phyloP scores from a whole-genome alignment of 495 filamentous ascomycete species.

The Neurospora discreta region DNA sequence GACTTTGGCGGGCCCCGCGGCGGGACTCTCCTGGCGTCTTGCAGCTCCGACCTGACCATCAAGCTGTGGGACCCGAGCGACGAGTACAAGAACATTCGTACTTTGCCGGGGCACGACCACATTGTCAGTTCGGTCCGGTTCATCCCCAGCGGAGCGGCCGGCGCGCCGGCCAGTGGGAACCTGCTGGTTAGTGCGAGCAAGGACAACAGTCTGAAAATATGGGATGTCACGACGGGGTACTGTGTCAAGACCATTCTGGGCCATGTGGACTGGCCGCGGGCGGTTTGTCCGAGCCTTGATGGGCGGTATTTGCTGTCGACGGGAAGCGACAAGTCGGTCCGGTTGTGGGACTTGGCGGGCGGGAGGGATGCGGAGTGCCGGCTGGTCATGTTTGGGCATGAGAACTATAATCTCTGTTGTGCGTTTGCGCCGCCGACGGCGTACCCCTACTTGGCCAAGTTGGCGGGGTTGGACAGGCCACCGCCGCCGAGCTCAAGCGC shows the following conservation, averaged over 20 bases:
- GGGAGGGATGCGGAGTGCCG: constrained; percentile 53
- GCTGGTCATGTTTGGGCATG: constrained; percentile 70
- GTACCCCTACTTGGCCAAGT: constrained; percentile 57
- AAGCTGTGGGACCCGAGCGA: constrained; percentile 92
- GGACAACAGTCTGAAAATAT: constrained; percentile 70
- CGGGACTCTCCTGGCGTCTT: constrained; percentile 70
- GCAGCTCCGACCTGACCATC: constrained; percentile 76
- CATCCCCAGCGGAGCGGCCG: constrained; percentile 55
- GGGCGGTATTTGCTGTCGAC: constrained; percentile 68
- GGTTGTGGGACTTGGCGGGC: constrained; percentile 70
- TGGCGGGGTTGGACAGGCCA: constrained; percentile 73
- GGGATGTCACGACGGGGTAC: constrained; percentile 84
- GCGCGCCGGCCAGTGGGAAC: constrained; percentile 54
- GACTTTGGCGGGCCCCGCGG: constrained; percentile 82
- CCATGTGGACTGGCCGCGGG: constrained; percentile 73
- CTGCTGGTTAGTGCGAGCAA: constrained; percentile 66
- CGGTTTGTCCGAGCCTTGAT: constrained; percentile 66
- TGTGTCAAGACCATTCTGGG: constrained; percentile 72
- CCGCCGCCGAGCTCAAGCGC: constrained; percentile 50
- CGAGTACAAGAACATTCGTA: constrained; percentile 88
- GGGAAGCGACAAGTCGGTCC: constrained; percentile 63
- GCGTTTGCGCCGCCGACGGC: constrained; percentile 68
- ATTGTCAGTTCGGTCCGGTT: constrained; percentile 74
- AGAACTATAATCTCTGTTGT: constrained; percentile 58
- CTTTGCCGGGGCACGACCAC: constrained; percentile 82